Evolutionary conservation across 352 stramenopile genomes (phyloP).

Genomic region (Thalassiosira hispida): DNA sequence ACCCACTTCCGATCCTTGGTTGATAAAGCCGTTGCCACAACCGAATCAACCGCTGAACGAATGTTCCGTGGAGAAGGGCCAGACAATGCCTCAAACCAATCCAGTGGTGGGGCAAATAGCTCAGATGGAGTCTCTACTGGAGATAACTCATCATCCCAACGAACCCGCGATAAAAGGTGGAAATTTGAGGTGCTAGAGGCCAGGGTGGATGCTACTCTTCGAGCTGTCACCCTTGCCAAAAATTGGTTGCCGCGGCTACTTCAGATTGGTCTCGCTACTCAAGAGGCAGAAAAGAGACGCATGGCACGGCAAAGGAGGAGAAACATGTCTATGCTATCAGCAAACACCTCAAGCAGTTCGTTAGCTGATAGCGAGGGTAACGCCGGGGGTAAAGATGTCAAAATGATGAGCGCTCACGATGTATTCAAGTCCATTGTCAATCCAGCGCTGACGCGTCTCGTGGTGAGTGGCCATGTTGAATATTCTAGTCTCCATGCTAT

Average conservation of each 20-base stretch:
- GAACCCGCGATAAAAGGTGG: slow-evolving; percentile 71
- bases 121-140: slow-evolving; percentile 10
- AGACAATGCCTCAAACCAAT: slow-evolving; percentile 49
- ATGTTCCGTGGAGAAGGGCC: slow-evolving; percentile 69
- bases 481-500: too few relatives aligned
- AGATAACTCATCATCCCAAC: slow-evolving; percentile 44
- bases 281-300: slow-evolving; percentile 79
- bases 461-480: too few relatives aligned
- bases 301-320: slow-evolving; percentile 49
- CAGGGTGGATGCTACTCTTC: slow-evolving; percentile 70
- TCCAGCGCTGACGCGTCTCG: slow-evolving; percentile 64
- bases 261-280: slow-evolving; percentile 71
- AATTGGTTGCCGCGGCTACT: slow-evolving; percentile 78
- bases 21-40: slow-evolving; percentile 61
- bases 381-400: not conserved
- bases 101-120: not conserved
- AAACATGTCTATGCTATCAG: slow-evolving; percentile 22
- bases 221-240: slow-evolving; percentile 67
- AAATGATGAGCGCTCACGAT: slow-evolving; percentile 62
- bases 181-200: slow-evolving; percentile 83
- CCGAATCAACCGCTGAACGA: slow-evolving; percentile 55
- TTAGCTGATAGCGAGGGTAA: slow-evolving; percentile 23
- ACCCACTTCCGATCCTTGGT: slow-evolving; percentile 77
- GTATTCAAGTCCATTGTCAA: slow-evolving; percentile 69
- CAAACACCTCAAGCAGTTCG: slow-evolving; percentile 22